Percentiles rank a stretch among this genome's conserved stretches.
Conservation (phyloP, 2,329 filamentous ascomycete genomes). For the Pseudopithomyces maydicus region DNA sequence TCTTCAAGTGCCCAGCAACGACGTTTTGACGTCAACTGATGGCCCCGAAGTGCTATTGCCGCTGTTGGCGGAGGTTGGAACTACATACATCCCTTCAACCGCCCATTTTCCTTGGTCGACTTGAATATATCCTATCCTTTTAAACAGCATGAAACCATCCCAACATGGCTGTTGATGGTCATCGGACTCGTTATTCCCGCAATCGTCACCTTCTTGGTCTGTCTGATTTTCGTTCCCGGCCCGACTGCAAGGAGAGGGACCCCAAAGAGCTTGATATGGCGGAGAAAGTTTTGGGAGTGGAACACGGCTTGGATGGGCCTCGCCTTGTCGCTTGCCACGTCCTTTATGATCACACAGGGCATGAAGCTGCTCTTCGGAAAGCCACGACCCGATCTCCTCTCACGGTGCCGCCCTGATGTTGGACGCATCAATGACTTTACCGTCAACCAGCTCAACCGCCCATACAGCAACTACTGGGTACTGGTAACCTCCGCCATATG, state of each 20-base stretch:
- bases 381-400: conserved; percentile 67
- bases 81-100: conserved; percentile 66
- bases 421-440: conserved; percentile 57
- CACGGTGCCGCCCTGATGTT: conserved; percentile 77
- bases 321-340: conserved; percentile 70
- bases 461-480: conserved; percentile 61
- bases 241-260: conserved; percentile 67
- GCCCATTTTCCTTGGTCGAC: conserved; percentile 74
- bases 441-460: conserved; percentile 56
- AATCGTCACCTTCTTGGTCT: conserved; percentile 69
- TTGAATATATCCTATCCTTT: conserved; percentile 80
- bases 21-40: conserved; percentile 14
- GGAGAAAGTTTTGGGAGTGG: conserved; percentile 87
- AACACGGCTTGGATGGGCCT: conserved; percentile 86
- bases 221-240: conserved; percentile 73
- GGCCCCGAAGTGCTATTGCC: conserved; percentile 55
- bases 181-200: conserved; percentile 68
- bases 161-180: conserved; percentile 67
- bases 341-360: conserved; percentile 82
- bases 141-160: conserved; percentile 72
- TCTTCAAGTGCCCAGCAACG: conserved; percentile 7
- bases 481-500: conserved; percentile 82
- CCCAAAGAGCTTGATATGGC: conserved; percentile 70
- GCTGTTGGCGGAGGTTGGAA: conserved; percentile 65
- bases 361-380: conserved; percentile 78